Conservation (phyloP, 2,329 filamentous ascomycete genomes). For the Grosmannia clavigera region DNA sequence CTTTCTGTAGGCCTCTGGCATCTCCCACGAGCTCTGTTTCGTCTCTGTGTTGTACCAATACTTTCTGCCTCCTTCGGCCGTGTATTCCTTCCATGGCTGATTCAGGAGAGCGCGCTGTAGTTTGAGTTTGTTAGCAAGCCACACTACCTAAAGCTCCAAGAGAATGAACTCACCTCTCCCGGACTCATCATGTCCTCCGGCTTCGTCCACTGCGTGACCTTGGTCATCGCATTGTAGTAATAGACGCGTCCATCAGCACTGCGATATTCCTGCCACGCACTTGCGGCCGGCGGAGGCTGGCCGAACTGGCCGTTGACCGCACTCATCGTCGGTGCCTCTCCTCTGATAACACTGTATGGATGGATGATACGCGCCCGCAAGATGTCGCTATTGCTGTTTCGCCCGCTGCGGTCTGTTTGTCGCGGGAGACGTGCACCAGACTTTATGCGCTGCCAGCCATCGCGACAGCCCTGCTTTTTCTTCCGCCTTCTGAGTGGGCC, state of each 20-base stretch:
- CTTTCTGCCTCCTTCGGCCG: slow-evolving; percentile 70
- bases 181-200: slow-evolving; percentile 78
- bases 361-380: background rate
- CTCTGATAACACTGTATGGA: background rate
- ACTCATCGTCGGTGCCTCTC: slow-evolving; percentile 36
- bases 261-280: slow-evolving; percentile 68
- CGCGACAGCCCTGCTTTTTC: background rate
- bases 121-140: slow-evolving; percentile 5
- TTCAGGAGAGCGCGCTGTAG: slow-evolving; percentile 62
- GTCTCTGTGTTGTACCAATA: slow-evolving; percentile 95
- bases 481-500: background rate
- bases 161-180: slow-evolving; percentile 50
- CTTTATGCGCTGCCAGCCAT: background rate
- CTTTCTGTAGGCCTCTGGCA: slow-evolving; percentile 71
- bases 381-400: background rate
- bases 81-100: slow-evolving; percentile 90
- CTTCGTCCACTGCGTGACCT: slow-evolving; percentile 88
- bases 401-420: background rate
- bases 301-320: slow-evolving; percentile 35
- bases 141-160: background rate
- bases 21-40: slow-evolving; percentile 87
- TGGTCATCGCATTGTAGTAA: slow-evolving; percentile 80
- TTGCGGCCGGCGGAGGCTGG: slow-evolving; percentile 24
- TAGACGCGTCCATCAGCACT: slow-evolving; percentile 75
- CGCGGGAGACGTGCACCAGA: background rate